Evolutionary conservation across 202 grass and related monocot genomes (phyloP).

Genomic region (Schoenoplectus triqueter): DNA sequence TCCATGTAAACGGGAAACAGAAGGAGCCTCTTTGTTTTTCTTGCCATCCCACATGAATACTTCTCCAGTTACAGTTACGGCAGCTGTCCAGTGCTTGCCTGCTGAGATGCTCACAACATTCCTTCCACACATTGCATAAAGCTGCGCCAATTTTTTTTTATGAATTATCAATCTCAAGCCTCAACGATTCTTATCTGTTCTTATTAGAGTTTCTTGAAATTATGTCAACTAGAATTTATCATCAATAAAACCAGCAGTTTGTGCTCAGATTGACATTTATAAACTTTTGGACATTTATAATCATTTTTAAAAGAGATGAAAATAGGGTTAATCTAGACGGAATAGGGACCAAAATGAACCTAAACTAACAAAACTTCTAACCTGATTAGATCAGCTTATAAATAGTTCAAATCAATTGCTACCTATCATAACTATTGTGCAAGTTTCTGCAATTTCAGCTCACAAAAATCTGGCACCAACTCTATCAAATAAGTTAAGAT

Average conservation of each 20-base stretch:
- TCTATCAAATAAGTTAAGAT: slow-evolving; percentile 30
- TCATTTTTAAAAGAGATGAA: slow-evolving; percentile 1
- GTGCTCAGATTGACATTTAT: slow-evolving; percentile 24
- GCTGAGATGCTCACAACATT: slow-evolving; percentile 81
- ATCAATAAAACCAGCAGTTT: slow-evolving; percentile 6
- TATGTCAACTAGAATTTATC: slow-evolving; percentile 34
- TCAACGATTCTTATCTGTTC: neutral
- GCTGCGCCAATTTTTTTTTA: slow-evolving; percentile 42
- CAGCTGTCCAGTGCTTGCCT: slow-evolving; percentile 93
- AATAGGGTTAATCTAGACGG: slow-evolving; percentile 1
- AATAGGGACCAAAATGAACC: neutral
- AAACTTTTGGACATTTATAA: neutral
- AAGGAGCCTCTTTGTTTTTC: slow-evolving; percentile 64
- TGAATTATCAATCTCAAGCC: slow-evolving; percentile 12
- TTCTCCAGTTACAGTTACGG: slow-evolving; percentile 83
- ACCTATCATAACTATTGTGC: slow-evolving; percentile 3
- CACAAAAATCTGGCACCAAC: neutral
- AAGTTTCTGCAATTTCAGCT: slow-evolving; percentile 1
- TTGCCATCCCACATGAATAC: slow-evolving; percentile 98
- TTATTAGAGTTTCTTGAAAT: slow-evolving; percentile 19
- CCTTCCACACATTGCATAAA: slow-evolving; percentile 78
- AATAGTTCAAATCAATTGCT: neutral
- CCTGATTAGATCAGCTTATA: neutral
- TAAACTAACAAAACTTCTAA: neutral
- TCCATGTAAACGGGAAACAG: slow-evolving; percentile 75